A percentile compares a stretch with the other conserved stretches of the same genome.
phyloP scores from a whole-genome alignment of 257 asterid species.

The Penstemon newberryi region DNA sequence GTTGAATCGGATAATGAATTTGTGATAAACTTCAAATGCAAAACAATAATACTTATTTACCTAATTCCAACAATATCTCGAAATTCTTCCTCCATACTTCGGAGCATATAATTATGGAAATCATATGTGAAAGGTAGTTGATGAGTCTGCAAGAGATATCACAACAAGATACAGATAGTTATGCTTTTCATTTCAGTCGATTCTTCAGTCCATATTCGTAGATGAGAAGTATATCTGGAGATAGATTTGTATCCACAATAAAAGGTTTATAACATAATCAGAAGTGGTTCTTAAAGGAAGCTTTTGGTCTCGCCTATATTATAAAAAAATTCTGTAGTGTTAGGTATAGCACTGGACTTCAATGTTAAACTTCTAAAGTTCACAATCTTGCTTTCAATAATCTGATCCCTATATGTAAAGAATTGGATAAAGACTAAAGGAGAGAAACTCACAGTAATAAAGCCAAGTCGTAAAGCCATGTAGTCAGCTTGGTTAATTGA shows the following conservation, averaged over 20 bases:
- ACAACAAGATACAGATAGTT: constrained; percentile 15
- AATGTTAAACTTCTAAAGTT: not conserved
- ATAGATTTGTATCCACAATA: not conserved
- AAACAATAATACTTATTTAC: constrained; percentile 37
- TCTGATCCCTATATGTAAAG: not conserved
- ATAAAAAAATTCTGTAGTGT: not conserved
- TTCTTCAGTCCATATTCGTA: no score
- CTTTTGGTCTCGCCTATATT: not conserved
- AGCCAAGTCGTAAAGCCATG: constrained; percentile 85
- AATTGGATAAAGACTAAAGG: not conserved
- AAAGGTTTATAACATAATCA: not conserved
- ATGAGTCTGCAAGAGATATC: constrained; percentile 64
- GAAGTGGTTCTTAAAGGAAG: not conserved
- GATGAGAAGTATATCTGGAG: not conserved
- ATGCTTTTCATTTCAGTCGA: no score
- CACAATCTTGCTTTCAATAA: constrained; percentile 7
- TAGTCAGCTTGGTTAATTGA: constrained; percentile 92
- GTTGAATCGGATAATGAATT: not conserved
- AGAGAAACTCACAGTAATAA: constrained; percentile 62
- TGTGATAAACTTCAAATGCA: constrained; percentile 1
- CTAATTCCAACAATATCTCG: constrained; percentile 94
- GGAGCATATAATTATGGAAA: constrained; percentile 91
- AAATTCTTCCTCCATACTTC: constrained; percentile 98
- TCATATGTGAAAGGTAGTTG: constrained; percentile 82
- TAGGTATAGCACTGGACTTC: not conserved